Percentiles rank a stretch among this genome's conserved stretches.
These are phyloP conservation scores for Brassica balearica DNA, from an alignment of 441 rosid genomes.

Conservation along the genomic window DNA sequence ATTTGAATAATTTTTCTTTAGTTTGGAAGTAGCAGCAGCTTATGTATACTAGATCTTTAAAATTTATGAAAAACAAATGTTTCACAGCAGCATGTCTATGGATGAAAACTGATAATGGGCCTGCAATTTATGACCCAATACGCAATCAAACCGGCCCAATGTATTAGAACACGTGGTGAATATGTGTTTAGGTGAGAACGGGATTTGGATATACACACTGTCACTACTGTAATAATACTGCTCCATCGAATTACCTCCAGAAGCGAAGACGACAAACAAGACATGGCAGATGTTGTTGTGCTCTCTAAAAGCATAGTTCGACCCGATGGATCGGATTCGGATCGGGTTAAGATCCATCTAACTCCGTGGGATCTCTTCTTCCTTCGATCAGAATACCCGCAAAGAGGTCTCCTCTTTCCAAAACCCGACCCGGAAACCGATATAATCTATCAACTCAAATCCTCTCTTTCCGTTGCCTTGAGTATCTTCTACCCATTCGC, in stretches of 20 bases:
- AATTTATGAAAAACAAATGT: too few relatives aligned
- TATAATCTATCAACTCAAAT: conserved; percentile 9
- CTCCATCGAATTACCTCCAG: not conserved
- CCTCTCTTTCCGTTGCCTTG: conserved; percentile 36
- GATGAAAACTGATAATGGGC: conserved; percentile 19
- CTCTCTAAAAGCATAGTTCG: conserved; percentile 36
- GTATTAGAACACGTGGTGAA: conserved; percentile 4
- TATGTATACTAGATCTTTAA: too few relatives aligned
- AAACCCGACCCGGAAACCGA: conserved; percentile 37
- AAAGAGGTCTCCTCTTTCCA: conserved; percentile 46
- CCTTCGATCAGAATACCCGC: conserved; percentile 37
- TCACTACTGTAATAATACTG: not conserved
- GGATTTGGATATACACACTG: not conserved
- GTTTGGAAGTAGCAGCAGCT: not conserved
- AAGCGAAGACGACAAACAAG: not conserved
- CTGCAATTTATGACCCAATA: not conserved
- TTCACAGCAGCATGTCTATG: too few relatives aligned
- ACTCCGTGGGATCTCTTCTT: conserved; percentile 47
- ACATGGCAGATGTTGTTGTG: conserved; percentile 36
- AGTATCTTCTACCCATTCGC: conserved; percentile 42
- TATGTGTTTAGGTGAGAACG: conserved; percentile 1
- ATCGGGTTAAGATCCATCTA: conserved; percentile 41
- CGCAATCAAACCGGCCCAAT: not conserved
- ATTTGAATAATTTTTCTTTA: not conserved
- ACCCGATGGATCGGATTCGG: conserved; percentile 22